These are phyloP conservation scores for Shiraia sp. DNA, from an alignment of 2,329 filamentous ascomycete genomes.

Conservation along the genomic window DNA sequence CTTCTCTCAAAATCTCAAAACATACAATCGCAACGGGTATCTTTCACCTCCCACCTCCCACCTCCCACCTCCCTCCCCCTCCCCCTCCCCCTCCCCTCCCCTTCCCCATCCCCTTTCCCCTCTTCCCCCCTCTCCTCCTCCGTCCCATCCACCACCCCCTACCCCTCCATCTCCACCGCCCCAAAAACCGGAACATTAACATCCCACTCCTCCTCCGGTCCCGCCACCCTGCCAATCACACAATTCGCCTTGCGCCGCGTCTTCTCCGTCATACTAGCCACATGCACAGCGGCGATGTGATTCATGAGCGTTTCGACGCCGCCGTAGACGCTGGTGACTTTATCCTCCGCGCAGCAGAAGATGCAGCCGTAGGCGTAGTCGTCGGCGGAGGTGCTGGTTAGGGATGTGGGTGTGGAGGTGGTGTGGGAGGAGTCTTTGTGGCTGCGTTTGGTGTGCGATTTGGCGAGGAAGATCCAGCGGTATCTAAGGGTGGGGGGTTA, in stretches of 20 bases:
- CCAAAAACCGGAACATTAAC: conserved; percentile 38
- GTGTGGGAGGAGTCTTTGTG: conserved; percentile 3
- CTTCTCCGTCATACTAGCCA: conserved; percentile 29
- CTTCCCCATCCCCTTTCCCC: too few relatives aligned
- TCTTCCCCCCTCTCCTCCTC: too few relatives aligned
- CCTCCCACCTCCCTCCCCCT: too few relatives aligned
- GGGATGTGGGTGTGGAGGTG: too few relatives aligned
- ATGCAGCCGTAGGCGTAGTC: conserved; percentile 42
- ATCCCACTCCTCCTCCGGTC: conserved; percentile 41
- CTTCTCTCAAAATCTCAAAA: too few relatives aligned
- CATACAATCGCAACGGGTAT: too few relatives aligned
- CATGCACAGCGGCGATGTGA: conserved; percentile 44
- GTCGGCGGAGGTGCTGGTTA: not conserved
- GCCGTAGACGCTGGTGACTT: conserved; percentile 40
- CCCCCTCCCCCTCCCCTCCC: too few relatives aligned
- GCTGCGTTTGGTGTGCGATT: conserved; percentile 34
- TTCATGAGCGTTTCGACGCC: conserved; percentile 46
- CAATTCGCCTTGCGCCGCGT: conserved; percentile 37
- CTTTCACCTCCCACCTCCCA: too few relatives aligned
- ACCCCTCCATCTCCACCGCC: conserved; percentile 8
- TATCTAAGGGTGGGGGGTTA: too few relatives aligned
- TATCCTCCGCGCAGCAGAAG: conserved; percentile 39
- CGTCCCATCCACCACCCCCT: not conserved
- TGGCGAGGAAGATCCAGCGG: conserved; percentile 46
- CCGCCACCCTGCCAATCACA: conserved; percentile 41